A percentile compares a stretch with the other conserved stretches of the same genome.
Evolutionary conservation across 257 asterid genomes (phyloP).

Genomic region (Catharanthus roseus): DNA sequence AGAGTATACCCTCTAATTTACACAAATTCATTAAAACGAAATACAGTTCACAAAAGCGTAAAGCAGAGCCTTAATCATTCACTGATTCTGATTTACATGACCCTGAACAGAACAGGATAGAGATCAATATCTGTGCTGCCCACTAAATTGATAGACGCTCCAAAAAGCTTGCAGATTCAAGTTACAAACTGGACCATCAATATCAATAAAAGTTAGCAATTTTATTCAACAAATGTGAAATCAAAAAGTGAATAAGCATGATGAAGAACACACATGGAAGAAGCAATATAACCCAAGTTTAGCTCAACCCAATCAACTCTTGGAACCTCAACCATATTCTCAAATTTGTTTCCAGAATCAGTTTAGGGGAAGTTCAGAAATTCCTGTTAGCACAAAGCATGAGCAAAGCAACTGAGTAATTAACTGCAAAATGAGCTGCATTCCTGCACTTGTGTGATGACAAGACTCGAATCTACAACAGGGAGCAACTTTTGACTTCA

Average conservation of each 20-base stretch:
- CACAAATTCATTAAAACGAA: not conserved
- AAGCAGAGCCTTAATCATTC: not conserved
- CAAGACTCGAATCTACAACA: not conserved
- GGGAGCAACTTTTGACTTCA: slow-evolving; percentile 17
- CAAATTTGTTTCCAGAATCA: not conserved
- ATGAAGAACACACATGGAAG: no score
- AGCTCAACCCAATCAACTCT: not conserved
- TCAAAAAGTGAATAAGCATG: not conserved
- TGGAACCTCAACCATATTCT: not conserved
- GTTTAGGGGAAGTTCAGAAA: not conserved
- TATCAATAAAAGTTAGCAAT: not conserved
- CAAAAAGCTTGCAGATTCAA: not conserved
- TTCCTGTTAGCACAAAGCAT: slow-evolving; percentile 6
- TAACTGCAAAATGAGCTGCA: not conserved
- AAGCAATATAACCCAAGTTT: not conserved
- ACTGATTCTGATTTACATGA: not conserved
- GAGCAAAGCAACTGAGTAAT: slow-evolving; percentile 9
- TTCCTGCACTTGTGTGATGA: not conserved
- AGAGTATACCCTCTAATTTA: not conserved
- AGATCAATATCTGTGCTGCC: not conserved
- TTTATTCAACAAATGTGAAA: not conserved
- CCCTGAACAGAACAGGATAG: not conserved
- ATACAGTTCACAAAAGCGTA: not conserved
- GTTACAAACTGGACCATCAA: not conserved
- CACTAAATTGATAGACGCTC: no score